Evolutionary conservation across 2,329 filamentous ascomycete species (phyloP), one percentile per base, ranked within the genome.

Genomic region (Pestalotiopsis fici): DNA sequence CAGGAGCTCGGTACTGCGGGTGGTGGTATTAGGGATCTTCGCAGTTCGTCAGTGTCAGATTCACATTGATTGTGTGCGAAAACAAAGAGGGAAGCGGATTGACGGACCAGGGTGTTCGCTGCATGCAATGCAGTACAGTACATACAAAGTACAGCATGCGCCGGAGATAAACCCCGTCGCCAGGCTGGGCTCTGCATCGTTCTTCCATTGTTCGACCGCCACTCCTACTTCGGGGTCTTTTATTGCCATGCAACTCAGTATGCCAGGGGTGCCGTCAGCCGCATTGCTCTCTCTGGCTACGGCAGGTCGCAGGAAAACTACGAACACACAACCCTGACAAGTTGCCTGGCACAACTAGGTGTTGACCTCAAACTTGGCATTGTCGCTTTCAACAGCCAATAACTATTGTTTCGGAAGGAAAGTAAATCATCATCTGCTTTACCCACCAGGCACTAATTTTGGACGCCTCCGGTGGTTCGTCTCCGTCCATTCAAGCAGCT

Each of bases 21-120:
- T 12, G 25, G 59, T 47, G 39, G 21, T 43, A 43, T 21, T 60
- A 60, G 28, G 47, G 47, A 54, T 54, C 47, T 64, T 47, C 61
- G 31, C 23, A 35, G 31, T 54, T 35, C 43, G 25, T 64, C 61
- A 47, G 25, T 25, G 35, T 50, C 60, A 63, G 60, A 43, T 63
- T 63, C 60, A 50, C 21, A 63, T 63, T 63, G 60, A 63, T 63
- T 63, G 60, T 23, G 37, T 23, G 15, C 60, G 27, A 37, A 27
- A n/a, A 43, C 60, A 23, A 15, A 23, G 39, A 21, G 60, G 12
- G 39, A 23, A 50, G 28, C n/a, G 21, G 39, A 43, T 28, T 27
- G 18, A 25, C n/a, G 60, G 57, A 60, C 57, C 57, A 60, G 27
- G 57, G 18, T 28, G 6, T 12, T 35, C 15, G 31, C 23, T 23